Percentiles rank a stretch among this genome's conserved stretches.
Evolutionary conservation across 2,329 filamentous ascomycete genomes (phyloP).

Genomic region (Penicillium polonicum): DNA sequence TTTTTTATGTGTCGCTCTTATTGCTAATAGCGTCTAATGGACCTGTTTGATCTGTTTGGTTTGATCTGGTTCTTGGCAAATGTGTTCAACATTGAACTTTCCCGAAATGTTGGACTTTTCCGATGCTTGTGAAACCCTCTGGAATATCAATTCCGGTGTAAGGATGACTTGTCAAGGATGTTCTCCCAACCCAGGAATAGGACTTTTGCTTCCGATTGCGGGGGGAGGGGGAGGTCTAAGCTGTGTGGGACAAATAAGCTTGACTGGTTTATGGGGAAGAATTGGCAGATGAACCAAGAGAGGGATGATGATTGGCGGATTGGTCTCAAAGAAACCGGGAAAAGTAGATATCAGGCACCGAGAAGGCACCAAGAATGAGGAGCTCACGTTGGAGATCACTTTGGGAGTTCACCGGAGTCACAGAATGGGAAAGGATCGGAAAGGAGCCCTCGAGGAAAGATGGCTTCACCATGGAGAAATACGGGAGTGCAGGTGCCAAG

Average conservation of each 20-base stretch:
- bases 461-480: neutral
- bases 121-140: neutral
- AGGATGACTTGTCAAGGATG: neutral
- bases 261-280: neutral
- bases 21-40: constrained; percentile 12
- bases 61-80: neutral
- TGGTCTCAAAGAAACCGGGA: neutral
- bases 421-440: constrained; percentile 27
- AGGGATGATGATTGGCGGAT: neutral
- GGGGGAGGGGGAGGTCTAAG: constrained; percentile 3
- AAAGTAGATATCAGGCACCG: neutral
- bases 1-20: constrained; percentile 15
- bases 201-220: neutral
- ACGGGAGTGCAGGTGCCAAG: neutral
- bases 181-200: neutral
- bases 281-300: neutral
- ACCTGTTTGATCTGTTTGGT: neutral
- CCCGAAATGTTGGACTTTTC: neutral
- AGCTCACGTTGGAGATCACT: neutral
- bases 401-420: constrained; percentile 25
- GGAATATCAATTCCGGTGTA: neutral
- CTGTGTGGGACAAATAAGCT: constrained; percentile 6
- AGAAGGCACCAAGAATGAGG: neutral
- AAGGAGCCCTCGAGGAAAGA: neutral
- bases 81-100: neutral